Evolutionary conservation across 2,329 filamentous ascomycete species (phyloP), one percentile per base, ranked within the genome.

Genomic region (Paecilomyces formosus): DNA sequence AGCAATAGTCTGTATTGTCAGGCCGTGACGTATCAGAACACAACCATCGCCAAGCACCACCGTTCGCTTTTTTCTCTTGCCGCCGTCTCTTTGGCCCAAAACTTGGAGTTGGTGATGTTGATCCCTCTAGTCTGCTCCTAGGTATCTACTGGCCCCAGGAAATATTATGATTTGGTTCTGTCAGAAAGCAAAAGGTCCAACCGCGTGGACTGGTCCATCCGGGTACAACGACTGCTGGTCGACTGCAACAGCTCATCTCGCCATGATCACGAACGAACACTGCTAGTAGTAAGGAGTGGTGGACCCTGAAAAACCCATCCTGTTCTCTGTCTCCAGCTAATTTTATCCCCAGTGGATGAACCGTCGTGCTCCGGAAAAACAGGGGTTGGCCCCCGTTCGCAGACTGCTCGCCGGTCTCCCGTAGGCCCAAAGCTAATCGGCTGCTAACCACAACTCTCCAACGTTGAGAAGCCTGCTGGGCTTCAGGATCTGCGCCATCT

Each of bases 11-110:
- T 6, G 39, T 45, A 45, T 45, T n/a, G 18, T 18, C 3, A 28
- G 57, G 57, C 60, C 56, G 54, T 55, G 59, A 62, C 53, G 54
- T 55, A 55, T 58, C 54, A 59, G 55, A 28, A 33, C 26, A 24
- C 56, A 30, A 58, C 24, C 24, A 55, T 49, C 50, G 54, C 35
- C 53, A 58, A 50, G 55, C 52, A 58, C 39, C 39, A n/a, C 39
- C 39, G 39, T 45, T 45, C 39, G 13, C n/a, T 31, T 31, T 31
- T 31, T 31, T 2, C 11, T 31, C 11, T 31, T 6, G 30, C 30
- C 30, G 11, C 11, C 30, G 30, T 31, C 30, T 31, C 11, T 31
- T 3, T 11, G 24, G 24, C 2, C 24, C 24, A 3, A 26, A 26
- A 26, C 24, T 26, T 26, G 24, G 24, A 31, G 30, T 12, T 31